Base-by-base conservation (phyloP, 2,329 filamentous ascomycete genomes). In the Aspergillus sp. region DNA sequence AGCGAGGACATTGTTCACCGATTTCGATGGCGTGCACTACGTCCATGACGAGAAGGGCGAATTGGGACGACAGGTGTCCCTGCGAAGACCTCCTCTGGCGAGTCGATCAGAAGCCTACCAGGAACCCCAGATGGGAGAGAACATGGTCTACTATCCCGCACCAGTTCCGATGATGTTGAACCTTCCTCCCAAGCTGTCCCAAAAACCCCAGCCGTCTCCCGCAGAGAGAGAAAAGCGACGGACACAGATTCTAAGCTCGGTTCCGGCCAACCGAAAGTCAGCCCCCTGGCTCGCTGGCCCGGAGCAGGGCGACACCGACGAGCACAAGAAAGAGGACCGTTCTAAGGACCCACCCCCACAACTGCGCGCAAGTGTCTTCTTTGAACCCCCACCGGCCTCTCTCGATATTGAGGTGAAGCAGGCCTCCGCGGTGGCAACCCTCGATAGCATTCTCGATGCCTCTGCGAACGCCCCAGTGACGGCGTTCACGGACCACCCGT, bases 81-180 rank as follows among this genome's bases (percentile, higher is more conserved):
- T 76, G 40, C 67, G 57, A 17, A 67, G 67, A 45, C 71, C 72
- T 19, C 73, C 74, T 32, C 66, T 75, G 43, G 73, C 74, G 4
- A 67, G 64, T 50, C 63, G 71, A 46, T 63, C 70, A 11, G 62
- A 71, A 55, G 62, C 66, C 20, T 73, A 71, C 59, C 66, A 70
- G 47, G 67, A 74, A 51, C 68, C 73, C 2, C 67, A 65, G 46
- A 86, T 86, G 1, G 87, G 84, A 4, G 84, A 93, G 59, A 79
- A 86, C 61, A 96, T 97, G 89, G 84, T 96, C 9, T 97, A 87
- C 72, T 99, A 99, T 69, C 94, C 94, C 13, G 94, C 94, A 3
- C 92, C 90, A 1, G 94, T 99, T 2, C 94, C 94, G 3, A 86
- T 88, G 56, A 92, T 95, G 86, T 80, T 99, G 52, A 97, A 96